Evolutionary conservation across 805 yeast genomes (phyloP), one percentile per base, ranked within the genome.

Genomic region (Wickerhamomyces canadensis): DNA sequence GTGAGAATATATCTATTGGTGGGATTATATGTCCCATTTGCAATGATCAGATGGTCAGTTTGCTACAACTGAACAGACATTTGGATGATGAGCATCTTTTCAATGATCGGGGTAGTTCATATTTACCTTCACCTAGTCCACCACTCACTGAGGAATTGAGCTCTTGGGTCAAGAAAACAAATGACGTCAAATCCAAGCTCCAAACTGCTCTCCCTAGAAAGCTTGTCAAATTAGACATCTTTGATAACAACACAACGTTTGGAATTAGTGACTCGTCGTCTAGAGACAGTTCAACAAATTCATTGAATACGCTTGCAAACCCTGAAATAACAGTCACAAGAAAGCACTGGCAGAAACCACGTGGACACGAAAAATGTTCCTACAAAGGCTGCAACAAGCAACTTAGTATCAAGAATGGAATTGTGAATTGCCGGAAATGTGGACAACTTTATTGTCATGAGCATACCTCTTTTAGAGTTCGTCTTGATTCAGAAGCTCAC

Each of bases 401-500:
- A 5, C 60, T 82, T 27, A 69, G 62, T 34, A 62, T 74, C 19
- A 71, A 76, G 40, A 72, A 69, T 45, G 85, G 84, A 0, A 58
- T 70, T 2, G 74, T 76, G 6, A 81, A 86, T 54, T 85, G 96
- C 58, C 62, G 91, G 18, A 74, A 72, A 46, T 88, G 96, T 61
- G 96, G 96, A 0, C 52, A 65, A 19, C 55, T 87, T 14, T 85
- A 60, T 52, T 87, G 96, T 55, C 70, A 71, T 41, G 58, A 55
- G 21, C 95, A 88, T 59, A 66, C 87, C 4, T 54, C 62, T 8
- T 78, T 67, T 47, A 64, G 69, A 36, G 67, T 77, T 31, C 74
- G 69, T 48, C 60, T 87, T 14, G 58, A 72, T 42, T 48, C 57
- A n/a, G 48, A 61, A 3, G 76, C 81, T 0, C 47, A 62, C 9